Conservation (phyloP, 2,329 filamentous ascomycete genomes). For the Cryphonectria naterciae region DNA sequence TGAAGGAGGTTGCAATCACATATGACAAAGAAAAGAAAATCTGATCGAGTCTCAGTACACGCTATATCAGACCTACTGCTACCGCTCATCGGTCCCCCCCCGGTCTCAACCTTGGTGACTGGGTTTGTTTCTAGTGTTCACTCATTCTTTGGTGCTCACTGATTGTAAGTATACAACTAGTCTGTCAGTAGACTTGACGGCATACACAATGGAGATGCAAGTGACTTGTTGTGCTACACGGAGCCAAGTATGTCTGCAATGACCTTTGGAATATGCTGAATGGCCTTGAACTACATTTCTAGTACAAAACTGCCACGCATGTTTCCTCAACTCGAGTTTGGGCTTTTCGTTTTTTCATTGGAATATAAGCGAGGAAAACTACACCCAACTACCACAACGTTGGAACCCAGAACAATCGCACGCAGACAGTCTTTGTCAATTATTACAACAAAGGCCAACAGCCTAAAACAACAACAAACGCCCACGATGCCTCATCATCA, state of each 20-base stretch:
- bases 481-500: neutral
- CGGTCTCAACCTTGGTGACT: neutral
- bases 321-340: neutral
- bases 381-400: neutral
- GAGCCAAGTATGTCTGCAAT: neutral
- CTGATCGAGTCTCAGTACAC: too few relatives aligned
- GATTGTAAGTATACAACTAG: neutral
- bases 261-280: neutral
- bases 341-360: neutral
- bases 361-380: neutral
- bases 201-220: neutral
- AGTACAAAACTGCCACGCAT: neutral
- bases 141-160: neutral
- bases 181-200: neutral
- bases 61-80: neutral
- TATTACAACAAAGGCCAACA: neutral
- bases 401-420: neutral
- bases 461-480: neutral
- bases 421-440: neutral
- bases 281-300: neutral
- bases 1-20: too few relatives aligned
- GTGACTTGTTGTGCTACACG: neutral
- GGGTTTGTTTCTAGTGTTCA: neutral
- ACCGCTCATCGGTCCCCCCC: neutral
- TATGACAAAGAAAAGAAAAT: too few relatives aligned